A percentile compares a stretch with the other conserved stretches of the same genome.
Evolutionary conservation across 176 grass and related monocot genomes (phyloP).

Genomic region (Carex kokanica): DNA sequence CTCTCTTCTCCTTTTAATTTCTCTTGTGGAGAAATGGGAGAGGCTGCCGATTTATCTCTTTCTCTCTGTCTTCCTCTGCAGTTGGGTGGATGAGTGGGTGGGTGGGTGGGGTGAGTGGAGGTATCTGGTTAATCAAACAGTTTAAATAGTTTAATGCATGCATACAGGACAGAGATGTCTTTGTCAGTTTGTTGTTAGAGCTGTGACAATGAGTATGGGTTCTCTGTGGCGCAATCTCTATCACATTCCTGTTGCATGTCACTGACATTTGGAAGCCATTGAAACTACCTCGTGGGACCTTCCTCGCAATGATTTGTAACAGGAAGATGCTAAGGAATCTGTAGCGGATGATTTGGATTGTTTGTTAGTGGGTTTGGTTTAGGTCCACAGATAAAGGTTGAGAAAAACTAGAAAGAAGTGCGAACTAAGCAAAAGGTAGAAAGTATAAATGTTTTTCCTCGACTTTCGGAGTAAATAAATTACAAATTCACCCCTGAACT

Average conservation of each 20-base stretch:
- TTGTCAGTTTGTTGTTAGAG: slow-evolving; percentile 19
- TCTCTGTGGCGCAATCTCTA: neutral
- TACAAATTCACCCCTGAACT: neutral
- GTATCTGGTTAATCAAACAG: neutral
- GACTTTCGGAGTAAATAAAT: neutral
- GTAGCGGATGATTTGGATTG: neutral
- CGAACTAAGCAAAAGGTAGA: neutral
- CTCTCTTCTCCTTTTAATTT: neutral
- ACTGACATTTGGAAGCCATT: neutral
- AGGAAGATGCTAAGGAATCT: neutral
- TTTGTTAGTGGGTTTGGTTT: slow-evolving; percentile 1
- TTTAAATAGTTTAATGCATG: slow-evolving; percentile 16
- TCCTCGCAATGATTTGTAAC: neutral
- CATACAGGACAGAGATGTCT: neutral
- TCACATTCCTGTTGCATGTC: no score
- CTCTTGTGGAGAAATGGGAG: neutral
- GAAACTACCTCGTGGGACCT: neutral
- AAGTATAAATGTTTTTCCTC: neutral
- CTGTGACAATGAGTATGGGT: neutral
- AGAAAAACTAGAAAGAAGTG: slow-evolving; percentile 9
- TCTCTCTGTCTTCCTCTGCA: neutral
- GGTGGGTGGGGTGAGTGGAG: neutral
- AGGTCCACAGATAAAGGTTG: neutral
- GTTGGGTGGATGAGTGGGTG: neutral
- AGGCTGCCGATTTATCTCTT: neutral